Conservation (phyloP, 805 yeast species). For the Metschnikowia anglica region DNA sequence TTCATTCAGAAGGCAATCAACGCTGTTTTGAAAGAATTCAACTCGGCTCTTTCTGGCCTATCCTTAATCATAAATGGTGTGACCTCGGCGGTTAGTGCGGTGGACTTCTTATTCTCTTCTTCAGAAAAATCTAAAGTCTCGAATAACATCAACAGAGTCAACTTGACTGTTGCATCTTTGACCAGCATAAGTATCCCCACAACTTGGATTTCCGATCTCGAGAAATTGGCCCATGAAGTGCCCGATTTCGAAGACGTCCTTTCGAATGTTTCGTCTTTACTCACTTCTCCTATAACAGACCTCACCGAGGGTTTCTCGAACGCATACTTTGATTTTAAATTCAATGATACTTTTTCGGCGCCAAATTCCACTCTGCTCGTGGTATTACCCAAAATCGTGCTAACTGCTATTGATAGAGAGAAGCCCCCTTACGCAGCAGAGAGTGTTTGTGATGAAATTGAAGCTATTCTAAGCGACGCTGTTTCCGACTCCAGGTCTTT, state of each 20-base stretch:
- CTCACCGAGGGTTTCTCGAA: slow-evolving; percentile 5
- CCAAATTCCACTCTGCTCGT: not conserved
- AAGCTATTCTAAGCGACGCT: not conserved
- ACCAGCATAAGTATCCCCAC: slow-evolving; percentile 61
- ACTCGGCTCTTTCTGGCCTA: slow-evolving; percentile 63
- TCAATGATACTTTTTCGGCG: slow-evolving; percentile 1
- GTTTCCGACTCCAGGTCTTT: slow-evolving; percentile 2
- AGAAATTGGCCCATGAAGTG: slow-evolving; percentile 47
- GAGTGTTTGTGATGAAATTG: slow-evolving; percentile 7
- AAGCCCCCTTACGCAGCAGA: not conserved
- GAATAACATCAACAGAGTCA: slow-evolving; percentile 53
- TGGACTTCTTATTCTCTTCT: slow-evolving; percentile 51
- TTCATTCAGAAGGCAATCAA: slow-evolving; percentile 58
- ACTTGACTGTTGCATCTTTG: slow-evolving; percentile 19
- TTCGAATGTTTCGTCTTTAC: slow-evolving; percentile 52
- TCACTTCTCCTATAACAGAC: slow-evolving; percentile 30
- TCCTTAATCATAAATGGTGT: slow-evolving; percentile 57
- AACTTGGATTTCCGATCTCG: slow-evolving; percentile 57
- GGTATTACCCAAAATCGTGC: not conserved
- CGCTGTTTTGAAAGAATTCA: slow-evolving; percentile 59
- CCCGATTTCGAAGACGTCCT: slow-evolving; percentile 69
- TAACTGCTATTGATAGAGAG: not conserved
- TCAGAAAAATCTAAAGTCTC: slow-evolving; percentile 35
- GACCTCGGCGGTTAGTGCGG: slow-evolving; percentile 43
- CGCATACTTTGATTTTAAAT: slow-evolving; percentile 7